Conservation (phyloP, 2,329 filamentous ascomycete species). For the Colletotrichum limetticola region DNA sequence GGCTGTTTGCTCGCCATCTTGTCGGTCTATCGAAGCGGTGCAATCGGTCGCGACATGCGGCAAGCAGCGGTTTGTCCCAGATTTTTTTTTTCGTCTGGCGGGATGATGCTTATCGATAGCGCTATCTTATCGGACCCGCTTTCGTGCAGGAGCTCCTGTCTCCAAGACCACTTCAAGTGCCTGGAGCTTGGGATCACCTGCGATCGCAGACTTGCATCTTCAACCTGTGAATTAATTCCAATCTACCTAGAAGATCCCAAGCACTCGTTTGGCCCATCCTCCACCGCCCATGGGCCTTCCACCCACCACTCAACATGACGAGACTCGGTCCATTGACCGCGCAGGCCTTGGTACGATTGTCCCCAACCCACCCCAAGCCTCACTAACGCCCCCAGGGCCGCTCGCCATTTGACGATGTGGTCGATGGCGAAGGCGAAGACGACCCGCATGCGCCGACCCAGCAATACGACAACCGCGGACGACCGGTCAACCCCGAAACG, state of each 20-base stretch:
- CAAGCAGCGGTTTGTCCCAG: constrained; percentile 9
- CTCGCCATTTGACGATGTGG: constrained; percentile 69
- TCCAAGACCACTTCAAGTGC: constrained; percentile 1
- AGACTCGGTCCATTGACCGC: constrained; percentile 63
- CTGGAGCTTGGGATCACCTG: background rate
- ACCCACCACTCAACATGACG: constrained; percentile 23
- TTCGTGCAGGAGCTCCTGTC: background rate
- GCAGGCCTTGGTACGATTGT: constrained; percentile 60
- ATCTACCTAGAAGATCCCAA: background rate
- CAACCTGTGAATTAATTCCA: background rate
- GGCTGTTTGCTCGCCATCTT: constrained; percentile 71
- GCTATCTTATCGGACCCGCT: constrained; percentile 27
- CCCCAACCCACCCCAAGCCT: background rate
- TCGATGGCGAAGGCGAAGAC: constrained; percentile 58
- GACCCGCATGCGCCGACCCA: constrained; percentile 55
- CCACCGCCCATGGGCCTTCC: background rate
- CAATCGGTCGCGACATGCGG: constrained; percentile 17
- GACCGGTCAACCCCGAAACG: constrained; percentile 65
- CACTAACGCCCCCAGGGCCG: constrained; percentile 56
- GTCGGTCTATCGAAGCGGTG: constrained; percentile 23
- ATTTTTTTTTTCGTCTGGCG: constrained; percentile 21
- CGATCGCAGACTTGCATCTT: background rate
- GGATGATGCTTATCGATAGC: constrained; percentile 31
- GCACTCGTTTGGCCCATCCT: background rate
- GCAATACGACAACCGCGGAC: constrained; percentile 65